Evolutionary conservation across 352 stramenopile species (phyloP).

Genomic region (Elongisporangium prolatum): DNA sequence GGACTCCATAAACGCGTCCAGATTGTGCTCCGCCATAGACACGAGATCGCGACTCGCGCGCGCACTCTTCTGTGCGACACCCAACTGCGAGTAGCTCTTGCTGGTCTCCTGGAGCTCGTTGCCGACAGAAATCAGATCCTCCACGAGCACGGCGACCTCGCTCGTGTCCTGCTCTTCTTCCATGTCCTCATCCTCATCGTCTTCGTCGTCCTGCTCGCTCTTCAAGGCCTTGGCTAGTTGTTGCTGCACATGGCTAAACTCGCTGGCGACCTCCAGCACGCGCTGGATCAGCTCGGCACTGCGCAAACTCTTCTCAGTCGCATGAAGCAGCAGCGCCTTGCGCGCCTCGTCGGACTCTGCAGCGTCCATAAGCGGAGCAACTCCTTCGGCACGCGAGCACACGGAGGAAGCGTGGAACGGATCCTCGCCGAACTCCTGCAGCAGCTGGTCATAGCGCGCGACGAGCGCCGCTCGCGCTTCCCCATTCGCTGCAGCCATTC

Average conservation of each 20-base stretch:
- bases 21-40: conserved; percentile 35
- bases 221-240: conserved; percentile 26
- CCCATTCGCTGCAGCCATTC: not conserved
- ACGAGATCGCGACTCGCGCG: conserved; percentile 53
- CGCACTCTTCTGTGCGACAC: conserved; percentile 42
- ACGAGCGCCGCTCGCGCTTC: conserved; percentile 10
- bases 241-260: conserved; percentile 43
- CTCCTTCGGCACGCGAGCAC: conserved; percentile 31
- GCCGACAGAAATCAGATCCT: conserved; percentile 50
- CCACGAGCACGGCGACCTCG: conserved; percentile 42
- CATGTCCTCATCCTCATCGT: conserved; percentile 29
- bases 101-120: conserved; percentile 40
- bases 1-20: conserved; percentile 20
- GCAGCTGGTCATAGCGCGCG: conserved; percentile 55
- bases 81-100: conserved; percentile 43
- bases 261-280: conserved; percentile 41
- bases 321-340: conserved; percentile 30
- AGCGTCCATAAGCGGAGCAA: conserved; percentile 18
- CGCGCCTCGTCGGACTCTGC: conserved; percentile 21
- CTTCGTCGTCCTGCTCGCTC: conserved; percentile 16
- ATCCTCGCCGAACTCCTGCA: conserved; percentile 56
- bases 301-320: conserved; percentile 52
- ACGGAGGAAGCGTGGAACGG: conserved; percentile 28
- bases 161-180: conserved; percentile 17
- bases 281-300: conserved; percentile 78